Evolutionary conservation across 495 filamentous ascomycete genomes (phyloP).

Genomic region (Lasiosphaeria hispida): DNA sequence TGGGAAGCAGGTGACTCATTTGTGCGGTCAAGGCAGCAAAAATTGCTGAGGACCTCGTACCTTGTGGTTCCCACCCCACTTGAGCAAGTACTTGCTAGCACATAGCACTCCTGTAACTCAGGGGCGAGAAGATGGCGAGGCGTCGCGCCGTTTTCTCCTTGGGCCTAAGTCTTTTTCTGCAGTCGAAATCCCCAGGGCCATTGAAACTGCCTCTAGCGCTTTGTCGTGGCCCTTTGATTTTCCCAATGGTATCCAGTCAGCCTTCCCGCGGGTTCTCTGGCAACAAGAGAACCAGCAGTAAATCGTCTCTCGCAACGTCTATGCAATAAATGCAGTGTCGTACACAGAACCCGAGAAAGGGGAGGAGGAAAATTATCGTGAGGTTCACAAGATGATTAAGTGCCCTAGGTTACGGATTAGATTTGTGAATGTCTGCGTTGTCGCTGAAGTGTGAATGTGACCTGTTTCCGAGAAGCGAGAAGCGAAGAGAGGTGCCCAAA

Average conservation of each 20-base stretch:
- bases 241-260: not conserved
- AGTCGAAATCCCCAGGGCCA: too few relatives aligned
- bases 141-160: not conserved
- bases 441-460: not conserved
- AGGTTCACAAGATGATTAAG: too few relatives aligned
- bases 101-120: conserved; percentile 1
- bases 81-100: conserved; percentile 1
- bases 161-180: not conserved
- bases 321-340: too few relatives aligned
- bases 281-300: too few relatives aligned
- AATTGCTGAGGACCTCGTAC: conserved; percentile 2
- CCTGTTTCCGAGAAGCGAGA: conserved; percentile 10
- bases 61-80: conserved; percentile 7
- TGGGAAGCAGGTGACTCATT: too few relatives aligned
- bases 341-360: too few relatives aligned
- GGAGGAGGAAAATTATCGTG: too few relatives aligned
- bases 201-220: too few relatives aligned
- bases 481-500: conserved; percentile 1
- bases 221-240: too few relatives aligned
- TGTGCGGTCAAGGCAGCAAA: not conserved
- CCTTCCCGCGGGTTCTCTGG: too few relatives aligned
- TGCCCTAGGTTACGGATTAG: too few relatives aligned
- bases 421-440: not conserved
- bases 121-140: not conserved
- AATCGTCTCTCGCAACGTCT: too few relatives aligned